Percentiles rank a stretch among this genome's conserved stretches.
phyloP scores from a whole-genome alignment of 176 grass and related monocot genomes.

The Carex parvula region DNA sequence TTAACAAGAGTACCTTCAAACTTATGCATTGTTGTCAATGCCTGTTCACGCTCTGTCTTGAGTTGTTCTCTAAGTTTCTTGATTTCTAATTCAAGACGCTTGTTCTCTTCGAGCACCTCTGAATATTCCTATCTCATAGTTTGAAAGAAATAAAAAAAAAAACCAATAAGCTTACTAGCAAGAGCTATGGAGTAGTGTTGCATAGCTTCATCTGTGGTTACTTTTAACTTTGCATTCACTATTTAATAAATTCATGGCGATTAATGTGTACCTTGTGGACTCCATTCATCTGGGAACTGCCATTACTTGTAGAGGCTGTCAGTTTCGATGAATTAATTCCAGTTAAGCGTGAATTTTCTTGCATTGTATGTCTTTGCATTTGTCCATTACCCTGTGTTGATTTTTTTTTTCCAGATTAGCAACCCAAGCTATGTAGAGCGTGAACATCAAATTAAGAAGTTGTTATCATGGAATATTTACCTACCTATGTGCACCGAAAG shows the following conservation, averaged over 20 bases:
- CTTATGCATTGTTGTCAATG: constrained; percentile 46
- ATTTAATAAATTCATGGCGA: constrained; percentile 37
- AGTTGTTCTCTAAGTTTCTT: constrained; percentile 65
- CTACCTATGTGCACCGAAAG: background rate
- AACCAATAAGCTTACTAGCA: background rate
- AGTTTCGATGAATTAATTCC: constrained; percentile 24
- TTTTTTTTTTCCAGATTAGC: background rate
- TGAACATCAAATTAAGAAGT: background rate
- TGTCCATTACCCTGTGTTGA: constrained; percentile 1
- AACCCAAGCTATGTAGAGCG: background rate
- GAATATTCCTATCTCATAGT: constrained; percentile 55
- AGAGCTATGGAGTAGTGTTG: background rate
- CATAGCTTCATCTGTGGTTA: background rate
- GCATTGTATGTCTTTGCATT: constrained; percentile 31
- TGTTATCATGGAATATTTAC: background rate
- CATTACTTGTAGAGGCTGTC: constrained; percentile 35
- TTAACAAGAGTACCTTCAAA: constrained; percentile 52
- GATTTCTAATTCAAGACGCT: constrained; percentile 68
- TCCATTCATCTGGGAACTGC: constrained; percentile 48
- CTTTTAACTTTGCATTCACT: background rate
- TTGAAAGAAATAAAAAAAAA: constrained; percentile 28
- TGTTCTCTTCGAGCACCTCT: constrained; percentile 42
- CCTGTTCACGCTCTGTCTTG: constrained; percentile 40
- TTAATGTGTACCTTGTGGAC: constrained; percentile 27
- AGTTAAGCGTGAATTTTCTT: constrained; percentile 40